A percentile compares a stretch with the other conserved stretches of the same genome.
phyloP scores from a whole-genome alignment of 2,329 filamentous ascomycete species.

The Trichoderma atroviride region DNA sequence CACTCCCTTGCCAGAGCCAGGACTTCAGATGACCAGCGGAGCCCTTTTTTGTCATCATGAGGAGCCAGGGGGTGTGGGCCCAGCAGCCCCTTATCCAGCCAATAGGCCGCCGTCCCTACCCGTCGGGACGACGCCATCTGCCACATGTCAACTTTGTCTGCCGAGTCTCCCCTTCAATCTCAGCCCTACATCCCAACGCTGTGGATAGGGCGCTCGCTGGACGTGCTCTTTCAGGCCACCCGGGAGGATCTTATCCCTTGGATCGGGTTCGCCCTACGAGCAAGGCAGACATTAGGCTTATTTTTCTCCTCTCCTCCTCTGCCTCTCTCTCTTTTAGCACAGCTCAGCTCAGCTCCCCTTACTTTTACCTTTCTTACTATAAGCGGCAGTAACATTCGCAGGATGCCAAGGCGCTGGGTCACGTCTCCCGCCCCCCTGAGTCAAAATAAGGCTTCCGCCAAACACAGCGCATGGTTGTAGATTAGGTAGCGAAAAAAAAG shows the following conservation, averaged over 20 bases:
- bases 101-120: slow-evolving; percentile 24
- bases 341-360: slow-evolving; percentile 6
- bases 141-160: slow-evolving; percentile 25
- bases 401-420: neutral
- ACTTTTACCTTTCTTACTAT: neutral
- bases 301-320: neutral
- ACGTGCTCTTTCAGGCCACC: neutral
- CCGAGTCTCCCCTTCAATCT: slow-evolving; percentile 21
- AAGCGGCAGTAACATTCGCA: neutral
- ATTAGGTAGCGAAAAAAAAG: neutral
- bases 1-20: slow-evolving; percentile 18
- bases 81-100: slow-evolving; percentile 7
- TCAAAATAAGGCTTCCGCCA: neutral
- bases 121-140: slow-evolving; percentile 25
- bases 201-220: slow-evolving; percentile 14
- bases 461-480: neutral
- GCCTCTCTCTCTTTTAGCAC: neutral
- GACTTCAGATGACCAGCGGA: slow-evolving; percentile 7
- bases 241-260: slow-evolving; percentile 14
- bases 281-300: neutral
- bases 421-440: neutral
- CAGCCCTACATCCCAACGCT: slow-evolving; percentile 27
- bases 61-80: neutral
- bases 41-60: slow-evolving; percentile 22
- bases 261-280: slow-evolving; percentile 22